These are phyloP conservation scores for Fistulinella prunicolor DNA, from an alignment of 768 basidiomycete genomes.

Conservation along the genomic window DNA sequence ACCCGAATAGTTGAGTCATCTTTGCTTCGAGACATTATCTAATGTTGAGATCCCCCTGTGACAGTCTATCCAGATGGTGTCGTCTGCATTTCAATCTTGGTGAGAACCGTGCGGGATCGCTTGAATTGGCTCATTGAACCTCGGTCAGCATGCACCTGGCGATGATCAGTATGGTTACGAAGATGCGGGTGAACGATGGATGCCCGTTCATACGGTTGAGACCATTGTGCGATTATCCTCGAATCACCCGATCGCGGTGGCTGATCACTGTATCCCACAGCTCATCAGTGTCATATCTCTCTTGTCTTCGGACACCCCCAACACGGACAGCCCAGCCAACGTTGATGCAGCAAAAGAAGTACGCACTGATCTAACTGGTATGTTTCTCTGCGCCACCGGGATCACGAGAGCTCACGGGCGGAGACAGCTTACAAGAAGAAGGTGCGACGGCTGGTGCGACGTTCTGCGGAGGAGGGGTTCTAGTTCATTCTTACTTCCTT, in stretches of 20 bases:
- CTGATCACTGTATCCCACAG: slow-evolving; percentile 40
- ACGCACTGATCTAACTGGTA: slow-evolving; percentile 60
- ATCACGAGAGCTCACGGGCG: slow-evolving; percentile 11
- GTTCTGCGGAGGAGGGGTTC: slow-evolving; percentile 86
- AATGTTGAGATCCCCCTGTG: neutral
- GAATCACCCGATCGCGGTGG: neutral
- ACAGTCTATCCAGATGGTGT: slow-evolving; percentile 89
- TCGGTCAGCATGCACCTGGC: slow-evolving; percentile 81
- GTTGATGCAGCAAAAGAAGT: slow-evolving; percentile 94
- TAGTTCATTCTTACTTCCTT: slow-evolving; percentile 41
- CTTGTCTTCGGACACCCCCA: slow-evolving; percentile 87
- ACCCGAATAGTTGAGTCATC: slow-evolving; percentile 83
- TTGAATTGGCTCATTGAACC: slow-evolving; percentile 4
- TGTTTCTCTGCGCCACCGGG: slow-evolving; percentile 16
- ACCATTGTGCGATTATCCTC: slow-evolving; percentile 66
- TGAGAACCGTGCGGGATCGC: slow-evolving; percentile 31
- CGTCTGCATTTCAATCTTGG: slow-evolving; percentile 96
- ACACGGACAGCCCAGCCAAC: slow-evolving; percentile 92
- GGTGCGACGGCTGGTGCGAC: slow-evolving; percentile 83
- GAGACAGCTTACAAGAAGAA: slow-evolving; percentile 87
- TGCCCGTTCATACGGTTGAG: slow-evolving; percentile 96
- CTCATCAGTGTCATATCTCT: slow-evolving; percentile 96
- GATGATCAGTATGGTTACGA: slow-evolving; percentile 98
- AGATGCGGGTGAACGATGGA: slow-evolving; percentile 94
- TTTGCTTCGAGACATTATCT: neutral